Conservation (phyloP, 2,329 filamentous ascomycete genomes). For the Stemphylium beticola region DNA sequence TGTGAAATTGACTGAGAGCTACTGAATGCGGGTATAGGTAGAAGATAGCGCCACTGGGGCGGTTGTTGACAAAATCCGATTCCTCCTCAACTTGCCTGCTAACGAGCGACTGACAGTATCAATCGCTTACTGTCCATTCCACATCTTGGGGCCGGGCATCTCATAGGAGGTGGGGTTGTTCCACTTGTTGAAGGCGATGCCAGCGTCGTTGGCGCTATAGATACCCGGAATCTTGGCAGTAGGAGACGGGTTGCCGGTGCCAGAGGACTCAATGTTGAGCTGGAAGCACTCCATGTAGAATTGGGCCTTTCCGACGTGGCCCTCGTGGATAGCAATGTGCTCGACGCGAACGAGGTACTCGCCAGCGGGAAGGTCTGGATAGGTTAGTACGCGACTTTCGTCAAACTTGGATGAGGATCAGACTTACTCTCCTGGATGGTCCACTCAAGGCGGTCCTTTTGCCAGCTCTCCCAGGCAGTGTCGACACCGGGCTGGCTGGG, state of each 20-base stretch:
- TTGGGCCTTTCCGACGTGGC: slow-evolving; percentile 38
- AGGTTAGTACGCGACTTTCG: too few species aligned
- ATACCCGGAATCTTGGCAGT: slow-evolving; percentile 57
- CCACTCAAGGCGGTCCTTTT: slow-evolving; percentile 53
- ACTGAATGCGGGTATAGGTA: slow-evolving; percentile 1
- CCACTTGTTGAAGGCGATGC: slow-evolving; percentile 57
- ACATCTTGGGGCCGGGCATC: slow-evolving; percentile 42
- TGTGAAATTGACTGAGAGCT: not conserved
- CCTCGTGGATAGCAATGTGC: slow-evolving; percentile 44
- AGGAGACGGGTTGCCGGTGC: slow-evolving; percentile 52
- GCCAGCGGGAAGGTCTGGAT: slow-evolving; percentile 44
- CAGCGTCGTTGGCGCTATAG: slow-evolving; percentile 56
- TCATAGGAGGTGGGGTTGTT: slow-evolving; percentile 41
- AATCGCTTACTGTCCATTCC: slow-evolving; percentile 19
- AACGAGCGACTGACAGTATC: not conserved
- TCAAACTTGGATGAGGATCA: too few species aligned
- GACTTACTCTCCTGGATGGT: slow-evolving; percentile 46
- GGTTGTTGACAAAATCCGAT: slow-evolving; percentile 1
- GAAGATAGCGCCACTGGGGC: slow-evolving; percentile 10
- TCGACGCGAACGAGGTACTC: slow-evolving; percentile 48
- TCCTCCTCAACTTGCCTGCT: slow-evolving; percentile 4
- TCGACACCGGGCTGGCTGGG: slow-evolving; percentile 31
- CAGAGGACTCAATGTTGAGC: slow-evolving; percentile 54
- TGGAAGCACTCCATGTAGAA: slow-evolving; percentile 51
- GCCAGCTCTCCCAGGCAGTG: slow-evolving; percentile 43